Evolutionary conservation across 192 early-diverging fungal genomes (phyloP).

Genomic region (Coemansia sp.): DNA sequence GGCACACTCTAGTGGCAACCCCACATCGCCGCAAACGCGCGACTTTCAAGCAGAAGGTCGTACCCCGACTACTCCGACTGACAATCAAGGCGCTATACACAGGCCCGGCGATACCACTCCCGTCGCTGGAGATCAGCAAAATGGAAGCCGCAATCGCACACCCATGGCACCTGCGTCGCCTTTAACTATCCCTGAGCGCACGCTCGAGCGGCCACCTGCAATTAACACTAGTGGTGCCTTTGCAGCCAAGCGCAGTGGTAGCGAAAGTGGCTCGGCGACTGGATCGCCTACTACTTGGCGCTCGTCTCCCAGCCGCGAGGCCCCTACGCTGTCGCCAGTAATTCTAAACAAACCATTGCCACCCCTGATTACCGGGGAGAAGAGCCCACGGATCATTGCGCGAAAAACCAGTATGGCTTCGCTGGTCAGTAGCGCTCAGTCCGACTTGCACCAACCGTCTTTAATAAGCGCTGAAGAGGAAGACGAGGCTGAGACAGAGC

Average conservation of each 20-base stretch:
- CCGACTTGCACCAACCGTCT: background rate
- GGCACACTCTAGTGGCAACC: background rate
- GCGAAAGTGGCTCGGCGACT: constrained; percentile 4
- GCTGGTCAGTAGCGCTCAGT: background rate
- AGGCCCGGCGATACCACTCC: background rate
- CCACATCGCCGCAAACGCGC: background rate
- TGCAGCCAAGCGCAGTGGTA: background rate
- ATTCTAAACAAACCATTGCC: constrained; percentile 48
- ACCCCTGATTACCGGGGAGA: constrained; percentile 7
- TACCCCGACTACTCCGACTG: background rate
- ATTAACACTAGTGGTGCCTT: constrained; percentile 2
- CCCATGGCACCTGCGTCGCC: constrained; percentile 15
- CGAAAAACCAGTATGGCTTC: constrained; percentile 20
- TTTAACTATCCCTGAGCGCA: constrained; percentile 19
- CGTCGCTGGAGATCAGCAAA: background rate
- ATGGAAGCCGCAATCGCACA: background rate
- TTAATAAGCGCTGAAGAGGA: constrained; percentile 2
- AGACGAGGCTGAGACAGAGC: background rate
- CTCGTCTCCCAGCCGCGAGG: background rate
- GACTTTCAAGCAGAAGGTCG: background rate
- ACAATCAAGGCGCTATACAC: background rate
- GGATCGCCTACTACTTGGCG: constrained; percentile 13
- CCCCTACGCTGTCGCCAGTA: constrained; percentile 11
- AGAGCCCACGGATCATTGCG: constrained; percentile 8
- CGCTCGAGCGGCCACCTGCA: constrained; percentile 4